These are phyloP conservation scores for Arthrobotrys sinensis DNA, from an alignment of 2,329 filamentous ascomycete species.

Conservation along the genomic window DNA sequence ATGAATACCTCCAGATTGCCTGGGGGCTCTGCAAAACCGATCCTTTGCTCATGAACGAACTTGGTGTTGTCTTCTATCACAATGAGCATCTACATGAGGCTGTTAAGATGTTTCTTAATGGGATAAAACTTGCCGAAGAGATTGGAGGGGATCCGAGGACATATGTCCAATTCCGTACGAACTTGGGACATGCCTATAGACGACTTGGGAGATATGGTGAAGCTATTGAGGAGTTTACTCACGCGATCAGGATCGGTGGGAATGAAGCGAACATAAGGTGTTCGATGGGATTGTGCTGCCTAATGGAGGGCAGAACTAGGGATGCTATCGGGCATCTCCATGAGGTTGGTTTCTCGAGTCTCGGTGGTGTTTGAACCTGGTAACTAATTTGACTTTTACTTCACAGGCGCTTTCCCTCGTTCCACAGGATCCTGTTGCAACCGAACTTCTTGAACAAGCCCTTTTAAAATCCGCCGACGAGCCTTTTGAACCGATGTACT, in stretches of 20 bases:
- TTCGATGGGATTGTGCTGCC: conserved; percentile 85
- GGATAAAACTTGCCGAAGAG: conserved; percentile 82
- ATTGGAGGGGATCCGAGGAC: conserved; percentile 86
- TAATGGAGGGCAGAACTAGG: conserved; percentile 81
- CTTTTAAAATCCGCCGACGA: conserved; percentile 71
- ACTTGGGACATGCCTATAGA: conserved; percentile 89
- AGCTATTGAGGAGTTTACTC: conserved; percentile 85
- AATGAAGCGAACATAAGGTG: conserved; percentile 84
- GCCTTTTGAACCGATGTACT: conserved; percentile 66
- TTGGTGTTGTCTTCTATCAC: conserved; percentile 96
- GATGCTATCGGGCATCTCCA: conserved; percentile 87
- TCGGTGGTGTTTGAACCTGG: not conserved
- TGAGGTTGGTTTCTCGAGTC: conserved; percentile 69
- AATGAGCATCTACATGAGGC: conserved; percentile 84
- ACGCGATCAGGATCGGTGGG: conserved; percentile 82
- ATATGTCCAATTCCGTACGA: conserved; percentile 87
- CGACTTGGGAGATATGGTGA: conserved; percentile 78
- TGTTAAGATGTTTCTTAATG: conserved; percentile 81
- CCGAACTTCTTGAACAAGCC: conserved; percentile 81
- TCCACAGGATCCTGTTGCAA: conserved; percentile 85
- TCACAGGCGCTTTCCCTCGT: conserved; percentile 77
- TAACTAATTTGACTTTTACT: not conserved
- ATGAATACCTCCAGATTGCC: conserved; percentile 93
- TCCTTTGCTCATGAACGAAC: conserved; percentile 91
- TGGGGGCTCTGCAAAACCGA: conserved; percentile 87